Conservation (phyloP, 2,329 filamentous ascomycete genomes). For the Ophiosphaerella korrae region DNA sequence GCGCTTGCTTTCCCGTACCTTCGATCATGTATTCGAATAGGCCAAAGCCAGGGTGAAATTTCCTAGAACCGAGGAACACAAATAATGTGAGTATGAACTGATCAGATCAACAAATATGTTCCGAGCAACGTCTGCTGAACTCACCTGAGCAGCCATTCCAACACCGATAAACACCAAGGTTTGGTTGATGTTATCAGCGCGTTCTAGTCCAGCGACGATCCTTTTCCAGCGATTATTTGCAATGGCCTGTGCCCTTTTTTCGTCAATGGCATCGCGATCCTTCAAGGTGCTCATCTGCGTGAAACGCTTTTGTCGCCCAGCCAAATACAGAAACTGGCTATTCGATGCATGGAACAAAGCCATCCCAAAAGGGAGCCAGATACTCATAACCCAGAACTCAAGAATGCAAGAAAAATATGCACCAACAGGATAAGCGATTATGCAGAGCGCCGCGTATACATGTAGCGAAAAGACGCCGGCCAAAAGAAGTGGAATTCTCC, state of each 20-base stretch:
- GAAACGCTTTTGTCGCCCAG: conserved; percentile 40
- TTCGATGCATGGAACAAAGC: conserved; percentile 43
- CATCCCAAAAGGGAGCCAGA: conserved; percentile 37
- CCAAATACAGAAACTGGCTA: conserved; percentile 41
- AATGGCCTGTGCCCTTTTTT: conserved; percentile 29
- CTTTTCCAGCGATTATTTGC: conserved; percentile 31
- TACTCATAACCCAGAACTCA: conserved; percentile 43
- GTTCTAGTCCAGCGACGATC: conserved; percentile 27
- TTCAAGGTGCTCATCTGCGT: conserved; percentile 31
- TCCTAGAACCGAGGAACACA: conserved; percentile 39
- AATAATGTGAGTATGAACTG: conserved; percentile 28
- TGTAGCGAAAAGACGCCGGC: conserved; percentile 31
- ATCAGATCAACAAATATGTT: neutral
- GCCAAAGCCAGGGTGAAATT: conserved; percentile 41
- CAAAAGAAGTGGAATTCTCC: conserved; percentile 35
- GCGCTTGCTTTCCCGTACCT: conserved; percentile 29
- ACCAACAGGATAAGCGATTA: conserved; percentile 31
- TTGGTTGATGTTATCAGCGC: conserved; percentile 33
- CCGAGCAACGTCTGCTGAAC: neutral
- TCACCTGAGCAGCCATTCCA: conserved; percentile 36
- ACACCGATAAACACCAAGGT: conserved; percentile 35
- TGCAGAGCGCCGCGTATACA: conserved; percentile 30
- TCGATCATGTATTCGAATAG: conserved; percentile 35
- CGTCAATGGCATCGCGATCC: conserved; percentile 26
- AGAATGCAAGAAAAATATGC: conserved; percentile 30